Base-by-base conservation (phyloP, 225 moss, liverwort and hornwort genomes). In the Thuidium tamariscinum region DNA sequence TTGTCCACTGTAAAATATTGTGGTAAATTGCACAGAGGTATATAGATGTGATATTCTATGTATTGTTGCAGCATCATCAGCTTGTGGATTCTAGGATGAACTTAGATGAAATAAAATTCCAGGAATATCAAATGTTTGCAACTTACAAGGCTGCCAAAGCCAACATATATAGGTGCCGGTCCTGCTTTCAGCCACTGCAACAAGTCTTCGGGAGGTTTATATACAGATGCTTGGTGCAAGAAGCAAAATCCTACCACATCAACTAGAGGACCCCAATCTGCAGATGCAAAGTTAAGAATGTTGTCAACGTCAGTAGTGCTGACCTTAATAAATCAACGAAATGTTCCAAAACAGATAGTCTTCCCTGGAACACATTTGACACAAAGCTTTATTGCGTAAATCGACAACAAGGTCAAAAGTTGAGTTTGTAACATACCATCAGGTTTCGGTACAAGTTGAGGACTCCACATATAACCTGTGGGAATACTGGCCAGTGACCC, bases 391-490 rank as follows among this genome's bases (percentile, higher is more conserved):
- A n/a, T 30, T 23, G 25, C 41, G 16, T 13, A 81, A 39, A 41
- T 61, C 41, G 65, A 74, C 55, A 82, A 77, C 39, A 48, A 29
- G 23, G 19, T 82, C 54, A 82, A 79, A 4, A 57, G 63, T 46
- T 37, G 54, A 63, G 54, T 74, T 75, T 56, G 82, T 72, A 74
- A 86, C 83, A 57, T 87, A 96, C 98, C 98, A 87, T 88, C 88
- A 54, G 98, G 98, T 91, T 97, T 99, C 46, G 97, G 94, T 73
- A 99, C 98, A 85, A 99, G 95, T 89, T 97, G 97, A 61, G 98
- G 98, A 95, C 98, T 99, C 98, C 97, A 99, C 79, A 99, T 66
- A 73, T 99, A 97, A 51, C 97, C 97, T 77, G 97, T 99, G 65
- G 97, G 98, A 55, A 97, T 85, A 32, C 94, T 88, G 42, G 95